Evolutionary conservation across 2,329 filamentous ascomycete species (phyloP), one percentile per base, ranked within the genome.

Genomic region (Alternaria sp.): DNA sequence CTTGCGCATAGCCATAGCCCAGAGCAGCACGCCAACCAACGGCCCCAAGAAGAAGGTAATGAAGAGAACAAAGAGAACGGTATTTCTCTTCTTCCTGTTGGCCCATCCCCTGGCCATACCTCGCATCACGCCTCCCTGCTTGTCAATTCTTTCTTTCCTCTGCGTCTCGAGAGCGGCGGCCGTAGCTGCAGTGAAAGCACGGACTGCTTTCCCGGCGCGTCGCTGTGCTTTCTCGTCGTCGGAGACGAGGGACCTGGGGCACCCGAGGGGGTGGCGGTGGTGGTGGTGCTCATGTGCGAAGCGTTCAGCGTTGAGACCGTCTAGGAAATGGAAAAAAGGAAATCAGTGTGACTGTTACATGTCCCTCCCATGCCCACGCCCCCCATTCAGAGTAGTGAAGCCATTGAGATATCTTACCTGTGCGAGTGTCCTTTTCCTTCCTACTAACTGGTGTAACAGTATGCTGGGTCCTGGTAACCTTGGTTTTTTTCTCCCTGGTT

Each of bases 1-100:
- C 8, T 45, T 34, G 6, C n/a, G 34, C 9, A 44, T 55, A 11
- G 27, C 51, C 57, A 59, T 59, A 12, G 46, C 46, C 54, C 54
- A 57, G 5, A 57, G 3, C 38, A 57, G 36, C 2, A 7, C 27
- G 3, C 54, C 54, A 1, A 57, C 10, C 38, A n/a, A 41, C 38
- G 20, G 34, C 46, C 54, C 52, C 11, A 59, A 38, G 2, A 59
- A 10, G 2, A 22, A 4, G 3, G 36, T 28, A n/a, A 59, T 59
- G 8, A 48, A 49, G 2, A 27, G 8, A 2, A 55, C 41, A 43
- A 59, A 59, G 5, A 54, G 10, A 0, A 40, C 18, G 0, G 16
- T 27, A 48, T 54, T 30, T 18, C 41, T 18, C 56, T 32, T 54
- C 43, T 40, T 59, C 25, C 30, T 27, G 16, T 25, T 44, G 5